These are phyloP conservation scores for Coemansia sp. DNA, from an alignment of 192 early-diverging fungal species.

Conservation along the genomic window DNA sequence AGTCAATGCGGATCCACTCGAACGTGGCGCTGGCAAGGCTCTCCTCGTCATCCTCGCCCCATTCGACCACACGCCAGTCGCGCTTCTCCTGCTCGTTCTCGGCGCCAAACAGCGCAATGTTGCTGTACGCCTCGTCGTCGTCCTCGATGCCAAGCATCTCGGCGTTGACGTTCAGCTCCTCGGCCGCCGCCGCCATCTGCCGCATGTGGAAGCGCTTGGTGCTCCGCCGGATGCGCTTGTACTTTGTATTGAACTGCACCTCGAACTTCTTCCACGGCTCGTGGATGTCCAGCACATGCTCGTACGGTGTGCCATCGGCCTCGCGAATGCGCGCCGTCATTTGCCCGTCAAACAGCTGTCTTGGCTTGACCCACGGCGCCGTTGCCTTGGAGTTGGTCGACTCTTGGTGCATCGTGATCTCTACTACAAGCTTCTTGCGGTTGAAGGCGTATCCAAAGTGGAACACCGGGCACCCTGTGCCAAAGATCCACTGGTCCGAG, in stretches of 20 bases:
- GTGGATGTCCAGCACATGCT: slow-evolving; percentile 81
- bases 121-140: slow-evolving; percentile 45
- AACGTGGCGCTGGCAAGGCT: slow-evolving; percentile 64
- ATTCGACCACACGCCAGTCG: slow-evolving; percentile 73
- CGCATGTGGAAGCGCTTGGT: slow-evolving; percentile 72
- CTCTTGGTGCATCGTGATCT: slow-evolving; percentile 78
- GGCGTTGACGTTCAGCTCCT: slow-evolving; percentile 55
- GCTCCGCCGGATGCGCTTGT: slow-evolving; percentile 90
- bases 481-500: slow-evolving; percentile 92
- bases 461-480: slow-evolving; percentile 89
- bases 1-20: slow-evolving; percentile 96
- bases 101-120: slow-evolving; percentile 55
- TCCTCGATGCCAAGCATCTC: slow-evolving; percentile 48
- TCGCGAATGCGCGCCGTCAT: slow-evolving; percentile 77
- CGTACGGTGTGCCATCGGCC: slow-evolving; percentile 80
- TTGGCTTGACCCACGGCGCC: slow-evolving; percentile 40
- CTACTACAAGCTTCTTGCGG: slow-evolving; percentile 94
- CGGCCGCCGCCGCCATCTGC: slow-evolving; percentile 68
- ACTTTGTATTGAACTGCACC: slow-evolving; percentile 96
- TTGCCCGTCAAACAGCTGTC: slow-evolving; percentile 58
- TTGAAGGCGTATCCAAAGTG: slow-evolving; percentile 82
- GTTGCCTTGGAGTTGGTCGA: slow-evolving; percentile 61
- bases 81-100: slow-evolving; percentile 64
- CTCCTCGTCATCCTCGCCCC: slow-evolving; percentile 79
- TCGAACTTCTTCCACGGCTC: slow-evolving; percentile 75